Evolutionary conservation across 2,329 filamentous ascomycete genomes (phyloP).

Genomic region (Microdochium nivale): DNA sequence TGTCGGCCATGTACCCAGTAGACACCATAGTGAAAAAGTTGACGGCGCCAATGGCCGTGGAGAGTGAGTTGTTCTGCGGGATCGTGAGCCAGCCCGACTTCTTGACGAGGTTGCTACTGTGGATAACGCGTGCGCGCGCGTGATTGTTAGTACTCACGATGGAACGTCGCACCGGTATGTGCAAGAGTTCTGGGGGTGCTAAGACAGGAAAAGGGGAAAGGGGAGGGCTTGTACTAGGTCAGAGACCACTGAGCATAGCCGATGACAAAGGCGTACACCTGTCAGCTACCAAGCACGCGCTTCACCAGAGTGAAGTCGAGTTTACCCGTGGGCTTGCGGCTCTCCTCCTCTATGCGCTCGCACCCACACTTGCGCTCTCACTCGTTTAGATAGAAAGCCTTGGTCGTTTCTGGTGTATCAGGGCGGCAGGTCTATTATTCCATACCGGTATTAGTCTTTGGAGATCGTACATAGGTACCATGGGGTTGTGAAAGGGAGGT

Average conservation of each 20-base stretch:
- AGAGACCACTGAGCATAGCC: slow-evolving; percentile 29
- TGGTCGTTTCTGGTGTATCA: slow-evolving; percentile 32
- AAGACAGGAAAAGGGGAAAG: no score
- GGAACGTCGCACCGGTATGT: background rate
- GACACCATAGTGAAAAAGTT: slow-evolving; percentile 30
- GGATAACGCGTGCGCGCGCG: no score
- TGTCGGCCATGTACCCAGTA: slow-evolving; percentile 18
- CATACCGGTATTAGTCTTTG: background rate
- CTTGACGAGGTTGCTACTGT: slow-evolving; percentile 14
- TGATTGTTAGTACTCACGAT: background rate
- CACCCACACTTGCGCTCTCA: slow-evolving; percentile 56
- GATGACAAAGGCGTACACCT: slow-evolving; percentile 31
- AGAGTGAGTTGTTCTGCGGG: slow-evolving; percentile 34
- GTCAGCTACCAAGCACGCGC: slow-evolving; percentile 31
- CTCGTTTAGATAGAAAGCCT: slow-evolving; percentile 31
- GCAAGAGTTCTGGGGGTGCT: no score
- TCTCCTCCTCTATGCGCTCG: slow-evolving; percentile 57
- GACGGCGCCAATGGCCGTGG: slow-evolving; percentile 31
- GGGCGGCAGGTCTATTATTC: slow-evolving; percentile 23
- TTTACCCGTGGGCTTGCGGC: slow-evolving; percentile 25
- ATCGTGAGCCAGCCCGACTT: slow-evolving; percentile 22
- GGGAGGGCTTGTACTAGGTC: slow-evolving; percentile 31
- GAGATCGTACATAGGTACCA: no score
- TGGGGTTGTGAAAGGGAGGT: background rate
- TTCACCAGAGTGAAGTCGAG: slow-evolving; percentile 25